These are phyloP conservation scores for Fusarium domesticum DNA, from an alignment of 2,329 filamentous ascomycete species.

Conservation along the genomic window DNA sequence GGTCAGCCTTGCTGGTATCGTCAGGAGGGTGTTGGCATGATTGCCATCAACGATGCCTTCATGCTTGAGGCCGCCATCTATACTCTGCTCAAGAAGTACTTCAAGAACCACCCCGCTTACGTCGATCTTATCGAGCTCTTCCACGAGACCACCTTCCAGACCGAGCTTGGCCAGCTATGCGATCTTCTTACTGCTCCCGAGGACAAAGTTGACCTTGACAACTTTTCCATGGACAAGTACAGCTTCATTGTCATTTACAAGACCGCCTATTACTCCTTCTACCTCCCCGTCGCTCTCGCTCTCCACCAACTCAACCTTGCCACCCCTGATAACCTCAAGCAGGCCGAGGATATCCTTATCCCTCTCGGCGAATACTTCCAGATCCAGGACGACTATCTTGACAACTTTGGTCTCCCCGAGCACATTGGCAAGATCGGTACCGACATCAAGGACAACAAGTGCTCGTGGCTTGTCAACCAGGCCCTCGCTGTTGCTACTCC, in stretches of 20 bases:
- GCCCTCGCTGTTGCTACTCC: constrained; percentile 76
- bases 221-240: constrained; percentile 95
- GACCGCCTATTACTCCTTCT: constrained; percentile 99
- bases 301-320: constrained; percentile 82
- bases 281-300: constrained; percentile 90
- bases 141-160: constrained; percentile 91
- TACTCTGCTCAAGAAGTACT: constrained; percentile 87
- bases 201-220: constrained; percentile 86
- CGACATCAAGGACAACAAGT: constrained; percentile 99
- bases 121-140: constrained; percentile 92
- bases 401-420: constrained; percentile 91
- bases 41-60: constrained; percentile 98
- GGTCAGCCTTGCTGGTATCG: constrained; percentile 97
- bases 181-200: constrained; percentile 95
- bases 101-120: constrained; percentile 82
- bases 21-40: constrained; percentile 82
- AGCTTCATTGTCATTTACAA: constrained; percentile 99
- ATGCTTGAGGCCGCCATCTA: constrained; percentile 92
- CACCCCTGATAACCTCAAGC: constrained; percentile 83
- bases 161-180: constrained; percentile 90
- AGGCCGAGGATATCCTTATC: constrained; percentile 87
- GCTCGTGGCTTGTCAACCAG: constrained; percentile 97
- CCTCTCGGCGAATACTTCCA: constrained; percentile 99
- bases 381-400: constrained; percentile 97
- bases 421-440: constrained; percentile 98